Base-by-base conservation (phyloP, 352 stramenopile genomes). In the Pythium pectinolyticum region DNA sequence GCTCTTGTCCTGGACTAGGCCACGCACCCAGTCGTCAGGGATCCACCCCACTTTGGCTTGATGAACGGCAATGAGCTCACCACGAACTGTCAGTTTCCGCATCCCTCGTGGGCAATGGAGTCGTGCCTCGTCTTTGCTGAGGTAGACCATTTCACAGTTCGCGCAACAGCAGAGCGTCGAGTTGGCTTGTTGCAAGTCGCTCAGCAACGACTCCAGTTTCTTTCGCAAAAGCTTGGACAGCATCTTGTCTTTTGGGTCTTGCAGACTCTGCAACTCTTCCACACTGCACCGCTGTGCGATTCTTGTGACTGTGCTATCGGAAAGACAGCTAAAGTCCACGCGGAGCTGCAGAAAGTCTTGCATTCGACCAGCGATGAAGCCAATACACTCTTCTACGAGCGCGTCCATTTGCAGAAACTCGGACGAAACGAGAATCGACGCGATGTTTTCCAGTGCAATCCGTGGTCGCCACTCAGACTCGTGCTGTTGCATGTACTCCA, bases 401-500 rank as follows among this genome's bases (percentile, higher is more conserved):
- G 67, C 70, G 31, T 89, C 88, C 88, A 97, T 97, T 57, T 96
- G 84, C 32, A 97, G 62, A 59, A 97, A 97, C 66, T 97, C 88
- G 57, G 85, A 94, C 11, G 86, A 95, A 14, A 97, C 92, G 32
- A 97, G 79, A 55, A 97, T 97, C 17, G 89, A 92, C 25, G 80
- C 81, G 34, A 86, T 75, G 37, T 89, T 91, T 14, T 95, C 85
- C 8, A 97, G 67, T 27, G 76, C 66, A 25, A 94, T 75, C 31
- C 64, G 66, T 35, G 67, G 43, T n/a, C 70, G 66, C 72, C 72
- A 86, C 49, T 87, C 74, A 8, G 54, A 41, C 14, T 86, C 70
- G 32, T 56, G 69, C 37, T 80, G 61, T 27, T 96, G 82, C 66
- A 97, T 96, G 68, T 95, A 96, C 47, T 90, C 67, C 39, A 97